Evolutionary conservation across 208 protist genomes (phyloP).

Genomic region (Leishmania arabica): DNA sequence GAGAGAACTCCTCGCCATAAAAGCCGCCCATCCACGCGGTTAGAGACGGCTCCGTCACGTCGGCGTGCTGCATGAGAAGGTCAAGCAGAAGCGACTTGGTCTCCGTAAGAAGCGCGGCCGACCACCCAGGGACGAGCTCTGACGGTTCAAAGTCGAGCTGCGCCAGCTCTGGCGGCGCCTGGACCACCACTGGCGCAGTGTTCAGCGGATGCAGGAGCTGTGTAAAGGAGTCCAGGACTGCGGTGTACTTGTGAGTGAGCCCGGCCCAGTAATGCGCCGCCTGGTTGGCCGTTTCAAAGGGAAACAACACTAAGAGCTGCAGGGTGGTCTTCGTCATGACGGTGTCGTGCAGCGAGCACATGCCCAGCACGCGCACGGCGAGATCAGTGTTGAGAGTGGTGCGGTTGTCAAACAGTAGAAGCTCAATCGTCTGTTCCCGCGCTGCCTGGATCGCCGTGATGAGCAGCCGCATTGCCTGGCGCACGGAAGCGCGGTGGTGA

Average conservation of each 20-base stretch:
- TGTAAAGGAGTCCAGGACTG: slow-evolving; percentile 44
- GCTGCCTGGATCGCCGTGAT: slow-evolving; percentile 57
- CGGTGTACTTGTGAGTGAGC: slow-evolving; percentile 34
- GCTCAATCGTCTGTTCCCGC: slow-evolving; percentile 51
- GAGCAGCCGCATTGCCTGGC: slow-evolving; percentile 73
- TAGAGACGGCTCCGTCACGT: slow-evolving; percentile 46
- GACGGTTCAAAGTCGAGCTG: slow-evolving; percentile 60
- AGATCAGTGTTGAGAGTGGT: slow-evolving; percentile 65
- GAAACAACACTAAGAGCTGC: slow-evolving; percentile 64
- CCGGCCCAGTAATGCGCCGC: slow-evolving; percentile 53
- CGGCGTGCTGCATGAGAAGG: slow-evolving; percentile 75
- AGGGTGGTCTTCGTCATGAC: slow-evolving; percentile 62
- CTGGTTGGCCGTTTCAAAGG: slow-evolving; percentile 52
- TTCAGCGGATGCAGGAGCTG: slow-evolving; percentile 34
- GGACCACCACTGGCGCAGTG: slow-evolving; percentile 31
- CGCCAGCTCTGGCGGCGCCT: slow-evolving; percentile 66
- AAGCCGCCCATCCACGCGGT: slow-evolving; percentile 65
- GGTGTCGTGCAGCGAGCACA: slow-evolving; percentile 54
- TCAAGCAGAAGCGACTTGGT: slow-evolving; percentile 81
- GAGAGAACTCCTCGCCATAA: slow-evolving; percentile 24
- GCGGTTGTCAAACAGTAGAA: slow-evolving; percentile 78
- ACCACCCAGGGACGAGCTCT: slow-evolving; percentile 30
- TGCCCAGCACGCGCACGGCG: slow-evolving; percentile 47
- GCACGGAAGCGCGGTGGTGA: slow-evolving; percentile 68
- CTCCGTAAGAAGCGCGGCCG: slow-evolving; percentile 31